These are phyloP conservation scores for Hippophae tibetana DNA, from an alignment of 306 rosid species.

Conservation along the genomic window DNA sequence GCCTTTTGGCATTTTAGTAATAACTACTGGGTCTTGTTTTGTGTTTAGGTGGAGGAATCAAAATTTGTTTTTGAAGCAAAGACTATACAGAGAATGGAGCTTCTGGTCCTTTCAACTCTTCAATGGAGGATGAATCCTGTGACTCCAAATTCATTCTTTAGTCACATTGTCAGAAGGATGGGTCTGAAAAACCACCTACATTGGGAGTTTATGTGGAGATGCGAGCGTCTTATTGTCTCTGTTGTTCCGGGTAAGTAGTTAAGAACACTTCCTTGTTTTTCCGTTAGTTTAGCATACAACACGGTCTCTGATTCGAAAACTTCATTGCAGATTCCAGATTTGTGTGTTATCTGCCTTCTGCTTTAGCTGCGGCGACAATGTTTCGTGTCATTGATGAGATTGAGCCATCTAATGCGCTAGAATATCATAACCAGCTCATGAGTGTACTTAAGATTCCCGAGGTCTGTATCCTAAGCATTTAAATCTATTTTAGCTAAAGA, in stretches of 20 bases:
- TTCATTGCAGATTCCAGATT: constrained; percentile 50
- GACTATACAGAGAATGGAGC: constrained; percentile 92
- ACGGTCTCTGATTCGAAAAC: constrained; percentile 1
- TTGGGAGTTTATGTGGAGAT: constrained; percentile 63
- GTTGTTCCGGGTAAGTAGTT: constrained; percentile 46
- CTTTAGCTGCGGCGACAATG: constrained; percentile 76
- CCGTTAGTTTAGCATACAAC: background rate
- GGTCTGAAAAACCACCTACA: constrained; percentile 60
- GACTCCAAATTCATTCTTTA: constrained; percentile 81
- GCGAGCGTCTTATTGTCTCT: constrained; percentile 62
- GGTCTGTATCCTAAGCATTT: constrained; percentile 38
- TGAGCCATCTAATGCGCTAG: constrained; percentile 47
- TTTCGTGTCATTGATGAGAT: constrained; percentile 64
- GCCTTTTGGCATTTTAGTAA: constrained; percentile 9
- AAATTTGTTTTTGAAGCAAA: constrained; percentile 71
- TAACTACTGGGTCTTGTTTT: constrained; percentile 6
- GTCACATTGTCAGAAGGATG: constrained; percentile 68
- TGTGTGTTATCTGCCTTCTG: constrained; percentile 61
- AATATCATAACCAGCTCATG: constrained; percentile 61
- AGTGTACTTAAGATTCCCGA: constrained; percentile 54
- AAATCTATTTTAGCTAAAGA: constrained; percentile 5
- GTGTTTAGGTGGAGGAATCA: constrained; percentile 63
- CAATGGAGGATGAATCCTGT: constrained; percentile 91
- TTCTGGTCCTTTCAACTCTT: constrained; percentile 73
- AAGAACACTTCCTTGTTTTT: background rate